Percentiles rank a stretch among this genome's conserved stretches.
phyloP scores from a whole-genome alignment of 305 asterid genomes.

The Plantago coronopus region DNA sequence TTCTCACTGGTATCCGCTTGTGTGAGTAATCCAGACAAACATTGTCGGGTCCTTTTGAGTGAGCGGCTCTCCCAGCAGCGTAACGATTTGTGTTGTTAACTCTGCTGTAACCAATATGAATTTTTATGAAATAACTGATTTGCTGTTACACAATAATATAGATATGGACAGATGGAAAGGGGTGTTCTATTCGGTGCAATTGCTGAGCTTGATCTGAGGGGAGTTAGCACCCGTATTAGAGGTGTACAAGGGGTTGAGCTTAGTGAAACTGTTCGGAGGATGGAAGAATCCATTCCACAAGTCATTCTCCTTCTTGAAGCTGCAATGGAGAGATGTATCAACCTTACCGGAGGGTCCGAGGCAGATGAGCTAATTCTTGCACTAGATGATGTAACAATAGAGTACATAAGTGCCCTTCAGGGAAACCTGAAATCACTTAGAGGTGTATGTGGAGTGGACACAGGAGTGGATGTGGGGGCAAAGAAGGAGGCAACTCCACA shows the following conservation, averaged over 20 bases:
- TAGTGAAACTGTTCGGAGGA: constrained; percentile 93
- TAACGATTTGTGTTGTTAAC: background rate
- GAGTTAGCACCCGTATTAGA: constrained; percentile 81
- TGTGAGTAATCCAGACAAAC: too few species aligned
- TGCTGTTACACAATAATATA: constrained; percentile 29
- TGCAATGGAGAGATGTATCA: constrained; percentile 93
- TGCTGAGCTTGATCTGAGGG: constrained; percentile 87
- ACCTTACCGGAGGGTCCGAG: constrained; percentile 94
- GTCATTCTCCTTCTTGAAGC: constrained; percentile 89
- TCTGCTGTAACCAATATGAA: constrained; percentile 2
- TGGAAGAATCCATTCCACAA: constrained; percentile 95
- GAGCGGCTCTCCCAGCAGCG: too few species aligned
- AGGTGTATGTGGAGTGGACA: constrained; percentile 81
- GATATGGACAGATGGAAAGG: constrained; percentile 96
- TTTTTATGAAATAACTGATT: constrained; percentile 9
- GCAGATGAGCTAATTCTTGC: constrained; percentile 85
- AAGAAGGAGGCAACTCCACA: constrained; percentile 74
- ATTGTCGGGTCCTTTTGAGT: too few species aligned
- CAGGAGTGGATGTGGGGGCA: constrained; percentile 37
- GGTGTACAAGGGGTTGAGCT: constrained; percentile 98
- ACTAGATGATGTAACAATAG: constrained; percentile 79
- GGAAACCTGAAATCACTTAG: constrained; percentile 83
- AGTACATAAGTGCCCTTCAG: constrained; percentile 81
- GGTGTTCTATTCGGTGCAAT: constrained; percentile 74
- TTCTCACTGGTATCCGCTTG: too few species aligned